These are phyloP conservation scores for Ophiostoma montium DNA, from an alignment of 2,329 filamentous ascomycete species.

Conservation along the genomic window DNA sequence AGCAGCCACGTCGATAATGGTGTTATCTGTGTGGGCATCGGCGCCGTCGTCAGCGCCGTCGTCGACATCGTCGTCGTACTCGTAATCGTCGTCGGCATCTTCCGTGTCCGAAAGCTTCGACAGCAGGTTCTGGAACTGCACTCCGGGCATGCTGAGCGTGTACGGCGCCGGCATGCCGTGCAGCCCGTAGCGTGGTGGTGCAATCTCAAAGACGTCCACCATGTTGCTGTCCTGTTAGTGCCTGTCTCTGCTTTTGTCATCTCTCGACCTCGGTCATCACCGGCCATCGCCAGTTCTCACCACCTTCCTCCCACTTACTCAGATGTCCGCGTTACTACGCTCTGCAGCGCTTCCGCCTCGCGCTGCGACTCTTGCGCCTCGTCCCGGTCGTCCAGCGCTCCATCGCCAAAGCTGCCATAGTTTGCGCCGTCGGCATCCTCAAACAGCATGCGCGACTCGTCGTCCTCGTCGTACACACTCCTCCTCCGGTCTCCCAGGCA, in stretches of 20 bases:
- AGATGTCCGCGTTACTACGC: slow-evolving; percentile 49
- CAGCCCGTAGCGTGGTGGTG: slow-evolving; percentile 32
- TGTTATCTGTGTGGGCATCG: not conserved
- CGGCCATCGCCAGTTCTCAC: too few relatives aligned
- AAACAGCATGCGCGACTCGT: slow-evolving; percentile 44
- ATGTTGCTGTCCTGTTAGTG: slow-evolving; percentile 35
- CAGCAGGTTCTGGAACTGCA: slow-evolving; percentile 47
- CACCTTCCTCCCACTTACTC: slow-evolving; percentile 30
- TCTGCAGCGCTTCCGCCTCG: slow-evolving; percentile 49
- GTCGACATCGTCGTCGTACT: slow-evolving; percentile 17
- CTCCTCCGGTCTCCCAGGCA: slow-evolving; percentile 40
- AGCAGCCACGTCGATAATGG: not conserved
- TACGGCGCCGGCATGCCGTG: slow-evolving; percentile 26
- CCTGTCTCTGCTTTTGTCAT: not conserved
- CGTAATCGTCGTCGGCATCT: slow-evolving; percentile 32
- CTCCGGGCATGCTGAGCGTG: slow-evolving; percentile 39
- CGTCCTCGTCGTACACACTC: slow-evolving; percentile 43
- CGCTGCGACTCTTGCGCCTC: slow-evolving; percentile 49
- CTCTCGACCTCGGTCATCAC: too few relatives aligned
- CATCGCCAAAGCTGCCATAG: slow-evolving; percentile 50
- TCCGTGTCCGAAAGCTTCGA: slow-evolving; percentile 40
- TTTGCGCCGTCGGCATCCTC: slow-evolving; percentile 44
- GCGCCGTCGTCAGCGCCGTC: not conserved
- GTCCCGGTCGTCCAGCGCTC: slow-evolving; percentile 37
- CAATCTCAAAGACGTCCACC: slow-evolving; percentile 54